Evolutionary conservation across 1,284 basidiomycete species (phyloP).

Genomic region (Trichosporon sp.): DNA sequence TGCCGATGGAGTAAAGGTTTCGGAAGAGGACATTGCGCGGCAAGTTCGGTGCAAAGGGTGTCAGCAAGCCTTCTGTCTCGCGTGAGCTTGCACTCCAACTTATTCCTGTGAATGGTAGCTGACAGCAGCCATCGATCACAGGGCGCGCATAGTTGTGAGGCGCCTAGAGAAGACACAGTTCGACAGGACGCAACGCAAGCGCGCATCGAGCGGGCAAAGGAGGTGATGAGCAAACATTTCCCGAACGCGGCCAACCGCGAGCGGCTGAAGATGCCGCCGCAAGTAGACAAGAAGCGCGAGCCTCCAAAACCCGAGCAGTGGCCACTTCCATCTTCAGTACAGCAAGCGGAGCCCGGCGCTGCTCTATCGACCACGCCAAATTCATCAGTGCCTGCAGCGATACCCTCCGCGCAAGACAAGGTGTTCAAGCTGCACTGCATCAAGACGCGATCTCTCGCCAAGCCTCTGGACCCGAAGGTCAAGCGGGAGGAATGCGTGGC

Average conservation of each 20-base stretch:
- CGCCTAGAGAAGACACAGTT: slow-evolving; percentile 36
- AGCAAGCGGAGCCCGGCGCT: not conserved
- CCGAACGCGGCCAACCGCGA: not conserved
- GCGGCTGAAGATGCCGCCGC: slow-evolving; percentile 39
- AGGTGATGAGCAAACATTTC: slow-evolving; percentile 35
- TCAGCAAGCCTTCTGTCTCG: slow-evolving; percentile 42
- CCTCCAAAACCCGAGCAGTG: not conserved
- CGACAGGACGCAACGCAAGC: slow-evolving; percentile 39
- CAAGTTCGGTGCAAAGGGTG: slow-evolving; percentile 45
- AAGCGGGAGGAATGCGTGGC: slow-evolving; percentile 31
- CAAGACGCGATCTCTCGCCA: slow-evolving; percentile 42
- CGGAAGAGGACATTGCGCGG: slow-evolving; percentile 35
- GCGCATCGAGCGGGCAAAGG: slow-evolving; percentile 37
- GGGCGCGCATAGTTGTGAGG: slow-evolving; percentile 42
- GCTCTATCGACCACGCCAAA: too few relatives aligned
- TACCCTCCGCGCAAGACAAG: too few relatives aligned
- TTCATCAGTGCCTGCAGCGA: too few relatives aligned
- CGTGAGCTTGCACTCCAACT: too few relatives aligned
- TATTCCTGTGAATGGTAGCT: too few relatives aligned
- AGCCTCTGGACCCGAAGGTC: slow-evolving; percentile 34
- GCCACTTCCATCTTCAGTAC: not conserved
- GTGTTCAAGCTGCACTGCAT: slow-evolving; percentile 46
- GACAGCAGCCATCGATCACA: slow-evolving; percentile 40
- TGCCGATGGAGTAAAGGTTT: slow-evolving; percentile 19
- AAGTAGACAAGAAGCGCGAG: slow-evolving; percentile 28